Percentiles rank a stretch among this genome's conserved stretches.
These are phyloP conservation scores for Phytophthora fragariae DNA, from an alignment of 352 stramenopile genomes.

Conservation along the genomic window DNA sequence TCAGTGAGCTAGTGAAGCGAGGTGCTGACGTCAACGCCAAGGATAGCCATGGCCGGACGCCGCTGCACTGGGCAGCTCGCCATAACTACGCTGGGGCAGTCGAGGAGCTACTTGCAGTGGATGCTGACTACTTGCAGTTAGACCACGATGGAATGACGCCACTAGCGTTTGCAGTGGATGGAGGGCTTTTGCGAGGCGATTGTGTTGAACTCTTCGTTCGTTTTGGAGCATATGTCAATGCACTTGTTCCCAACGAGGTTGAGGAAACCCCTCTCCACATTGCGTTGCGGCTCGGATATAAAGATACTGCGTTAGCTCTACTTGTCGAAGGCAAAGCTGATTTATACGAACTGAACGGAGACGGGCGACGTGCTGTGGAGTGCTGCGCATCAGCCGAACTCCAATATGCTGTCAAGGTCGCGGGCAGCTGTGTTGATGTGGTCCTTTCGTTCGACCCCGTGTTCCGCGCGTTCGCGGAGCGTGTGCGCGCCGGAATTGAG, in stretches of 20 bases:
- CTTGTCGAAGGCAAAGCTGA: constrained; percentile 65
- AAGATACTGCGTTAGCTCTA: constrained; percentile 68
- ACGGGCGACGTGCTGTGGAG: constrained; percentile 68
- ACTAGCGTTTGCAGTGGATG: constrained; percentile 67
- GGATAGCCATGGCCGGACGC: constrained; percentile 65
- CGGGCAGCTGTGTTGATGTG: constrained; percentile 72
- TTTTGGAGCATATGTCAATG: constrained; percentile 61
- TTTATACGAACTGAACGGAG: constrained; percentile 59
- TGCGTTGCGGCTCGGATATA: constrained; percentile 65
- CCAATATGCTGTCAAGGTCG: constrained; percentile 81
- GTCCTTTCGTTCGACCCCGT: constrained; percentile 80
- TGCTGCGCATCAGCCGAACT: constrained; percentile 80
- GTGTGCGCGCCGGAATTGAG: constrained; percentile 71
- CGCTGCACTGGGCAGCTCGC: constrained; percentile 81
- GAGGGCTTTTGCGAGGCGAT: constrained; percentile 52
- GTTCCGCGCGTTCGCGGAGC: constrained; percentile 70
- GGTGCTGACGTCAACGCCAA: constrained; percentile 67
- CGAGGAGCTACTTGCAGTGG: constrained; percentile 55
- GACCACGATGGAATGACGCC: constrained; percentile 75
- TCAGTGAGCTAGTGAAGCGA: constrained; percentile 54
- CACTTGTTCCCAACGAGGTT: constrained; percentile 50
- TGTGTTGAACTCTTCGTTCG: constrained; percentile 67
- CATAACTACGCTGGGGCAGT: constrained; percentile 73
- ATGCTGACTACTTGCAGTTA: constrained; percentile 58
- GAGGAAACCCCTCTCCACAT: constrained; percentile 81